Base-by-base conservation (phyloP, 164 flowering plant species). In the Piper longum region DNA sequence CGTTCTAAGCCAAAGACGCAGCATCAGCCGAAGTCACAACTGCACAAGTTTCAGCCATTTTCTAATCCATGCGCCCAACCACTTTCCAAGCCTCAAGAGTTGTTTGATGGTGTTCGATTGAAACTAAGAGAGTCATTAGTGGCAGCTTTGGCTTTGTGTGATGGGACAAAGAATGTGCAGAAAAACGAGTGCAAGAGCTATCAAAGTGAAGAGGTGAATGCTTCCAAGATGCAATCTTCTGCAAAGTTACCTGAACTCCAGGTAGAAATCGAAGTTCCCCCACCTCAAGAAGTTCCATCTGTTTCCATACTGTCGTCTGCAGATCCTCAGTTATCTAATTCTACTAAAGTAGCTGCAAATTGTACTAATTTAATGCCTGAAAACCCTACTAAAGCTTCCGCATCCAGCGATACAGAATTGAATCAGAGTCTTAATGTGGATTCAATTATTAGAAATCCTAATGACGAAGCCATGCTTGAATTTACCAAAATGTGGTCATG, bases 81-180 rank as follows among this genome's bases (percentile, higher is more conserved):
- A 26, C 36, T 26, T 26, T 26, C 36, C 36, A 26, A 26, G 36
- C 36, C 36, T 26, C 36, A 26, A 26, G 36, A 26, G 36, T 26
- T 26, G 2, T 26, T 26, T 26, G 36, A 26, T 26, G 36, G 36
- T 26, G 36, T 26, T 0, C 36, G 36, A 26, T 26, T 26, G 36
- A 26, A 26, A 26, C 36, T 26, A 26, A 26, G 36, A 26, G 36
- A 26, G 36, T 26, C 36, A 26, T 26, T 26, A 26, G 36, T 26
- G 36, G 36, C 36, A 26, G 36, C 36, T 26, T 26, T 26, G 36
- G 36, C 36, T 26, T 26, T 26, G 36, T 26, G 36, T 26, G 36
- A 66, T 61, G 76, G 75, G 71, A 62, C 77, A 60, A 79, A 75
- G 66, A 77, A 70, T 19, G 74, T 71, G 56, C 51, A 70, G 40